Percentiles rank a stretch among this genome's conserved stretches.
Conservation (phyloP, 768 basidiomycete species). For the Suillus weaverae region DNA sequence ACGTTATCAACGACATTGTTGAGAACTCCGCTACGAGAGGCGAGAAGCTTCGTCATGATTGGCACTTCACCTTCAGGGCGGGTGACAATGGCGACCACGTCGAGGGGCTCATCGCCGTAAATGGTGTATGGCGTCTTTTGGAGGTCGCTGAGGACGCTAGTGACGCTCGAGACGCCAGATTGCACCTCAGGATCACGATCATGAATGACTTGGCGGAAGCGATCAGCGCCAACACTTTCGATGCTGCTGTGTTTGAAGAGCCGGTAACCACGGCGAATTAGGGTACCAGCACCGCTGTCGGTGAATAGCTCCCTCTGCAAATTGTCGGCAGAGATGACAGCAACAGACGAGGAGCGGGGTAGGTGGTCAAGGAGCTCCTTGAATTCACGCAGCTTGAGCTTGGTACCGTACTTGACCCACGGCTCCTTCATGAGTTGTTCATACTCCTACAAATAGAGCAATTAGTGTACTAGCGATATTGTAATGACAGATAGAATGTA, state of each 20-base stretch:
- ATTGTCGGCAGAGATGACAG: constrained; percentile 90
- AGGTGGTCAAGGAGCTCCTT: constrained; percentile 98
- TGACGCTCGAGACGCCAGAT: constrained; percentile 79
- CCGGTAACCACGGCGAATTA: constrained; percentile 97
- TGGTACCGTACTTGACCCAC: constrained; percentile 99
- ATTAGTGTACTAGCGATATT: background rate
- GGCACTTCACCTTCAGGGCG: constrained; percentile 88
- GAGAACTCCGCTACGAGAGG: constrained; percentile 84
- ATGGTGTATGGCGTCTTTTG: constrained; percentile 86
- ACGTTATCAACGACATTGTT: constrained; percentile 98
- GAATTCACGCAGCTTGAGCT: constrained; percentile 98
- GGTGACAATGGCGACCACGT: constrained; percentile 91
- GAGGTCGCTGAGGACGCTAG: constrained; percentile 73
- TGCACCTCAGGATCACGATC: constrained; percentile 94
- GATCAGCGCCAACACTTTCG: constrained; percentile 86
- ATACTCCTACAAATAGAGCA: constrained; percentile 66
- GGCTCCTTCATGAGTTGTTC: constrained; percentile 95
- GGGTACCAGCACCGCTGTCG: constrained; percentile 95
- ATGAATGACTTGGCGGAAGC: constrained; percentile 91
- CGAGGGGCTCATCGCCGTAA: constrained; percentile 98
- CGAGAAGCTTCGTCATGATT: constrained; percentile 89
- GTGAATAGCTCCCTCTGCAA: constrained; percentile 99
- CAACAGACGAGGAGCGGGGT: constrained; percentile 96
- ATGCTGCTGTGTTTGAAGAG: constrained; percentile 87
- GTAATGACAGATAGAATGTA: constrained; percentile 26